A percentile compares a stretch with the other conserved stretches of the same genome.
Conservation (phyloP, 176 grass and related monocot genomes). For the Saccharum spontaneum region DNA sequence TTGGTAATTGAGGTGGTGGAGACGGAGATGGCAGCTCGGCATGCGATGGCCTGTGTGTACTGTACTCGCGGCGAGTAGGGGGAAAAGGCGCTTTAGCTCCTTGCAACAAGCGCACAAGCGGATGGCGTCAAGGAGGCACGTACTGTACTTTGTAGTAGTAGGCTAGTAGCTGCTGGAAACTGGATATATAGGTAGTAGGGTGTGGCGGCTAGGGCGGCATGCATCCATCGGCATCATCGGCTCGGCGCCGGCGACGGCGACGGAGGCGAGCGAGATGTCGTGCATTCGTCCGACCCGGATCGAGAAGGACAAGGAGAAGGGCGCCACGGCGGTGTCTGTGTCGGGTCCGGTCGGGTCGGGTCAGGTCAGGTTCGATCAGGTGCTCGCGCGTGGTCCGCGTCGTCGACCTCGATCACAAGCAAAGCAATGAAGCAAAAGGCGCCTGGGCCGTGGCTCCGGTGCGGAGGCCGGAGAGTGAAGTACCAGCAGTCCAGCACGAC, state of each 20-base stretch:
- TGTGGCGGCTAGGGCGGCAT: not conserved
- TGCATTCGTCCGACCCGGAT: not conserved
- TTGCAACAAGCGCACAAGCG: not conserved
- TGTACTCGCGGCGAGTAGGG: too few species aligned
- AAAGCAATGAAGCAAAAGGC: not conserved
- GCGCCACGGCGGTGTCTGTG: not conserved
- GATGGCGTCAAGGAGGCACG: constrained; percentile 29
- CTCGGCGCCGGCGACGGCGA: not conserved
- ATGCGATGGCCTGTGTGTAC: not conserved
- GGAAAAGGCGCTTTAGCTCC: too few species aligned
- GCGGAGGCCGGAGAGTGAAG: too few species aligned
- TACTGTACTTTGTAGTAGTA: not conserved
- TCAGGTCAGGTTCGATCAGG: not conserved
- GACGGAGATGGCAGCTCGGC: too few species aligned
- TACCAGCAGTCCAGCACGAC: too few species aligned
- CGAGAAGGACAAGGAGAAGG: not conserved
- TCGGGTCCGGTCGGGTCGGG: not conserved
- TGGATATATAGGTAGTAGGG: not conserved
- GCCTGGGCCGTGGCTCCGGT: too few species aligned
- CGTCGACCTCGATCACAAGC: not conserved
- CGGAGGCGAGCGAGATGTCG: not conserved
- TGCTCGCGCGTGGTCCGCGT: not conserved
- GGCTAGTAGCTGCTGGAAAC: not conserved
- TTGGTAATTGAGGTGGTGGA: too few species aligned
- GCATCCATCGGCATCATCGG: not conserved